Evolutionary conservation across 768 basidiomycete genomes (phyloP), one percentile per base, ranked within the genome.

Genomic region (Podaxis sp.): DNA sequence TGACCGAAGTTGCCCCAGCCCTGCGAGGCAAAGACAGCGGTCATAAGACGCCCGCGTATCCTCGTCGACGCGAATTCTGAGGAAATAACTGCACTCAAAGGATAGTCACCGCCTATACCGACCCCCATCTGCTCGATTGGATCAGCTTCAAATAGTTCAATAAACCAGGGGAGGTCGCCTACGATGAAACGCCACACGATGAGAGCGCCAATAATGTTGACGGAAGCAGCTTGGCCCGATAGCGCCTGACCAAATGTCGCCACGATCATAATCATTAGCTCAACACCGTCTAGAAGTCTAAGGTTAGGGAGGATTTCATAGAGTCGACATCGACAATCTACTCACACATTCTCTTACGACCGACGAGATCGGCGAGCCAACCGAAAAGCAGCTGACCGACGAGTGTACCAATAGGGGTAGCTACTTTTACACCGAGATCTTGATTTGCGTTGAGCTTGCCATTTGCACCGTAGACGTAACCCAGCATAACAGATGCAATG

Each of bases 61-160:
- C 82, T 82, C 17, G 87, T 89, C 0, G 91, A 81, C 1, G 94
- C 89, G 67, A 95, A 96, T 70, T 96, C 94, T 36, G 91, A 93
- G 2, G 93, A 87, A 68, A 96, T 95, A 68, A 93, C 88, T 17
- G 94, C 90, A 56, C 83, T 86, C 0, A 95, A 72, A 5, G 94
- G 94, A 71, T 96, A 95, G 68, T 96, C 94, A 17, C 94, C 94
- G 4, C 93, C 94, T 17, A 95, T 91, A 4, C 94, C 93, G 2
- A 94, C 72, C 0, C 91, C 91, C 83, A 86, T 86, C 87, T 84
- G 49, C 2, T 0, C 36, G 25, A 40, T 12, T 22, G 4, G 25
- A 67, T 49, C 53, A 63, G 12, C 43, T 64, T 17, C n/a, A 41
- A 38, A 1, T 2, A n/a, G 19, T 4, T 19, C 12, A 33, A 54